Conservation (phyloP, 768 basidiomycete species). For the Suillus subluteus region DNA sequence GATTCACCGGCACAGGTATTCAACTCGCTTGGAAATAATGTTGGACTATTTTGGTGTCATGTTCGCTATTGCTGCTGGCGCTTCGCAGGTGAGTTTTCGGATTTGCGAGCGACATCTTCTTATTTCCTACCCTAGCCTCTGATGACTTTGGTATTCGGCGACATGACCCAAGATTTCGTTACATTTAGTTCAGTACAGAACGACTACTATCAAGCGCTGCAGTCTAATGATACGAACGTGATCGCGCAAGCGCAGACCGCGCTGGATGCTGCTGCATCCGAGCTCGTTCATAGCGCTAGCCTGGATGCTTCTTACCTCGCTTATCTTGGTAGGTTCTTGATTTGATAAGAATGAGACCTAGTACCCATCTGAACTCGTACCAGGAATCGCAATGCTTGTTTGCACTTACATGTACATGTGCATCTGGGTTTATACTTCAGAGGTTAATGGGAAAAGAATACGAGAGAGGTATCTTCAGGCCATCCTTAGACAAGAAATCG, state of each 20-base stretch:
- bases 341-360: neutral
- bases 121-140: slow-evolving; percentile 28
- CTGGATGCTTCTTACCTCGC: slow-evolving; percentile 42
- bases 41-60: slow-evolving; percentile 74
- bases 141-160: slow-evolving; percentile 55
- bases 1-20: slow-evolving; percentile 54
- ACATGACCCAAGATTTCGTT: slow-evolving; percentile 46
- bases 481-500: slow-evolving; percentile 53
- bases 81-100: slow-evolving; percentile 64
- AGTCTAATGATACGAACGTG: slow-evolving; percentile 18
- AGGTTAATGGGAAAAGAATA: slow-evolving; percentile 50
- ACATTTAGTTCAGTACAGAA: slow-evolving; percentile 26
- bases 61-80: slow-evolving; percentile 73
- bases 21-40: slow-evolving; percentile 68
- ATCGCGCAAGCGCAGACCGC: slow-evolving; percentile 6
- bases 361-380: neutral
- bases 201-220: slow-evolving; percentile 5
- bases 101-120: neutral
- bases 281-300: slow-evolving; percentile 35
- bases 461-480: slow-evolving; percentile 52
- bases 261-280: slow-evolving; percentile 17
- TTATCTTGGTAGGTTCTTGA: slow-evolving; percentile 39
- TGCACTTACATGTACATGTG: slow-evolving; percentile 46
- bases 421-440: slow-evolving; percentile 42
- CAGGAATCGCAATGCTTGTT: slow-evolving; percentile 50